These are phyloP conservation scores for Musa itinerans DNA, from an alignment of 176 grass and related monocot genomes.

Conservation along the genomic window DNA sequence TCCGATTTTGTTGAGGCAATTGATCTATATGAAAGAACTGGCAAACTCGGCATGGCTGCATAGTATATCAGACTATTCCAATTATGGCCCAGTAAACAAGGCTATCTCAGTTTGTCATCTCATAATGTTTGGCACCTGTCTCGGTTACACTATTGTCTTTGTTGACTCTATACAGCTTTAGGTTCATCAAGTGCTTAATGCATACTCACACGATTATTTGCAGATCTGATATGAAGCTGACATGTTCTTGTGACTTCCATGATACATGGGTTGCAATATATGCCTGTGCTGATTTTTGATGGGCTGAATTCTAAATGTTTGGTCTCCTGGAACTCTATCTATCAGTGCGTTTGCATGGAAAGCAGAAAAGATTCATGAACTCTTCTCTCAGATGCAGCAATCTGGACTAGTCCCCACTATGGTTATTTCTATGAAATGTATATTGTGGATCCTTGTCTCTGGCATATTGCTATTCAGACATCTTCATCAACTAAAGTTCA, in stretches of 20 bases:
- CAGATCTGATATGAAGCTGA: constrained; percentile 12
- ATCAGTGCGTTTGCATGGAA: not conserved
- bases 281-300: constrained; percentile 6
- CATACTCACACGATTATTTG: not conserved
- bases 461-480: too few relatives aligned
- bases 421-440: not conserved
- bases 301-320: constrained; percentile 2
- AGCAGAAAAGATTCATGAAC: not conserved
- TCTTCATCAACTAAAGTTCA: too few relatives aligned
- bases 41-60: not conserved
- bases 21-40: not conserved
- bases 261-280: constrained; percentile 9
- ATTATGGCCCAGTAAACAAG: constrained; percentile 1
- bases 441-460: too few relatives aligned
- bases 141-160: constrained; percentile 4
- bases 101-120: constrained; percentile 1
- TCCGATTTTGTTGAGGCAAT: constrained; percentile 10
- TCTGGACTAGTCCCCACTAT: not conserved
- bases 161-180: not conserved
- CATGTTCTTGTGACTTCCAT: constrained; percentile 4
- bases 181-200: not conserved
- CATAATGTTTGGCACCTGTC: not conserved
- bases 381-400: constrained; percentile 10
- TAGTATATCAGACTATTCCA: constrained; percentile 4
- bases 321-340: constrained; percentile 17